These are phyloP conservation scores for Solanum appendiculatum DNA, from an alignment of 257 asterid species.

Conservation along the genomic window DNA sequence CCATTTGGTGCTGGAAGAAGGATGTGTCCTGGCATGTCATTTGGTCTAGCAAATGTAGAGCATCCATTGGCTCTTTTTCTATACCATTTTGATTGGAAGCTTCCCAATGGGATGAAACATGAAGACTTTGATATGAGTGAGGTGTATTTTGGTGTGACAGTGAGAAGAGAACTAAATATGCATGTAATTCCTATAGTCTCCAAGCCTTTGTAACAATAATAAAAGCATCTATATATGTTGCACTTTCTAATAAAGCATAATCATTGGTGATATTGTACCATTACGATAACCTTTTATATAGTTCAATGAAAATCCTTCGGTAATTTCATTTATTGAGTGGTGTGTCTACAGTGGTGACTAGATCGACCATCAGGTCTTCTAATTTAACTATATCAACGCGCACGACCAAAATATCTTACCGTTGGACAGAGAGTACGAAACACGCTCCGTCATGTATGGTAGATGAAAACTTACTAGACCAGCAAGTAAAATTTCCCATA, in stretches of 20 bases:
- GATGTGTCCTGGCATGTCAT: constrained; percentile 3
- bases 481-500: background rate
- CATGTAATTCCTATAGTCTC: background rate
- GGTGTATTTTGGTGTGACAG: background rate
- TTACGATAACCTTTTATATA: no score
- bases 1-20: constrained; percentile 13
- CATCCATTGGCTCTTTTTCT: background rate
- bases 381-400: background rate
- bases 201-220: background rate
- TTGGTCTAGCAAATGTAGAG: constrained; percentile 1
- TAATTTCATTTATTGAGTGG: no score
- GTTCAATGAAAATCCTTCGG: no score
- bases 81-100: background rate
- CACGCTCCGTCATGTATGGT: background rate
- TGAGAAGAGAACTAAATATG: background rate
- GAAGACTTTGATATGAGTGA: background rate
- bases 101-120: background rate
- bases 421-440: background rate
- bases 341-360: background rate
- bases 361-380: no score
- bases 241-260: background rate
- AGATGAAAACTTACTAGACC: background rate
- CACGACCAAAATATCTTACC: background rate
- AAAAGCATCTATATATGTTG: background rate
- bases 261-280: background rate